Conservation (phyloP, 805 yeast species). For the Metschnikowia drakensbergensis region DNA sequence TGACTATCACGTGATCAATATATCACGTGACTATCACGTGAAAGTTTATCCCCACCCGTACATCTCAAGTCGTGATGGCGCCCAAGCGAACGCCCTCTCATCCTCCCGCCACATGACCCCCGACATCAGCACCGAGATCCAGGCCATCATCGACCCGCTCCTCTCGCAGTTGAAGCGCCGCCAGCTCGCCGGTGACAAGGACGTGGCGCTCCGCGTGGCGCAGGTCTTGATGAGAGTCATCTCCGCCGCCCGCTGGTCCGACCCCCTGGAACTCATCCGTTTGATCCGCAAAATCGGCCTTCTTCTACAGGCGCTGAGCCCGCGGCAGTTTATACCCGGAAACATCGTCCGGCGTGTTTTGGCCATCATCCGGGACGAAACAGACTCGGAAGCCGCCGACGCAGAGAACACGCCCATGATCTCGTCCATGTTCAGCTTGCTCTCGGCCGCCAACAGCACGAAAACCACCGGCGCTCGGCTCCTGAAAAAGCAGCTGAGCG, state of each 20-base stretch:
- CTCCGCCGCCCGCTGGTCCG: slow-evolving; percentile 85
- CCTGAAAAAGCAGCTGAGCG: slow-evolving; percentile 48
- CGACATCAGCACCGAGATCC: slow-evolving; percentile 28
- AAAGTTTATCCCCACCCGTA: too few relatives aligned
- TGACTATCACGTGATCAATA: too few relatives aligned
- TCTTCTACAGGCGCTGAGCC: slow-evolving; percentile 72
- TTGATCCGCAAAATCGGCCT: slow-evolving; percentile 74
- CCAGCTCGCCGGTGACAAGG: slow-evolving; percentile 76
- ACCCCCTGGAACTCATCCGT: slow-evolving; percentile 64
- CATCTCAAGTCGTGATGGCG: neutral
- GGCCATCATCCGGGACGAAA: slow-evolving; percentile 83
- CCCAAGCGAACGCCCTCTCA: neutral
- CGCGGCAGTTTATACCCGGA: slow-evolving; percentile 84
- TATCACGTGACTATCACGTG: too few relatives aligned
- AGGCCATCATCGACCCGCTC: slow-evolving; percentile 35
- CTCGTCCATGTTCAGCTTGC: slow-evolving; percentile 82
- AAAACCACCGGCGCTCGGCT: slow-evolving; percentile 23
- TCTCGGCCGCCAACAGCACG: slow-evolving; percentile 46
- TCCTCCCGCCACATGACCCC: neutral
- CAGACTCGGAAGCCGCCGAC: slow-evolving; percentile 52
- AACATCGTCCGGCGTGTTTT: slow-evolving; percentile 87
- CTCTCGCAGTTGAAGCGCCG: slow-evolving; percentile 68
- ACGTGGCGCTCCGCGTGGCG: slow-evolving; percentile 82
- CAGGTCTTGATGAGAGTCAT: slow-evolving; percentile 83
- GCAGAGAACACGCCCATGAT: slow-evolving; percentile 44